Evolutionary conservation across 345 rosid species (phyloP).

Genomic region (Abelmoschus esculentus): DNA sequence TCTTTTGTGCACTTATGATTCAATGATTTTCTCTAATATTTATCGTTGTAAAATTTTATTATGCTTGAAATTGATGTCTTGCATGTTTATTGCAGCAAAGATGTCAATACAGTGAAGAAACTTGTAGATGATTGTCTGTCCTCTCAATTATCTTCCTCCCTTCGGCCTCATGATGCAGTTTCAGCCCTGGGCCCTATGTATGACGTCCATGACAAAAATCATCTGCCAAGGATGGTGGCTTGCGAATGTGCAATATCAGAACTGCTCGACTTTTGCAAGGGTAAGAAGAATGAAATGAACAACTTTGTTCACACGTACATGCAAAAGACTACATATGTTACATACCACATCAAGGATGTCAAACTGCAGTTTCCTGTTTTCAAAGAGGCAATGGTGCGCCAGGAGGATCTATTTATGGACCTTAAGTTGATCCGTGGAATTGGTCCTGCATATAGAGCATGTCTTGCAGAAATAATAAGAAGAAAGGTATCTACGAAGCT

Average conservation of each 20-base stretch:
- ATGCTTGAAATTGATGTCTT: constrained; percentile 19
- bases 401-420: constrained; percentile 65
- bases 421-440: constrained; percentile 67
- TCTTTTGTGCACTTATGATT: not conserved
- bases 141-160: constrained; percentile 70
- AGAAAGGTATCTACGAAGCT: constrained; percentile 92
- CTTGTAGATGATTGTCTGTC: constrained; percentile 92
- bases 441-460: constrained; percentile 92
- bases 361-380: constrained; percentile 92
- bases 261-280: constrained; percentile 64
- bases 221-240: constrained; percentile 74
- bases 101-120: constrained; percentile 83
- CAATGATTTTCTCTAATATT: constrained; percentile 1
- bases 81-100: constrained; percentile 67
- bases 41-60: not conserved
- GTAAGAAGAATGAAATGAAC: constrained; percentile 89
- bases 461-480: constrained; percentile 91
- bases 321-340: constrained; percentile 65
- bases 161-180: constrained; percentile 97
- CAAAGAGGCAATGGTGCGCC: constrained; percentile 80
- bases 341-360: constrained; percentile 74
- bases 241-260: constrained; percentile 50
- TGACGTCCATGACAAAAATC: constrained; percentile 90
- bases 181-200: constrained; percentile 99
- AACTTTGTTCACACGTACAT: constrained; percentile 67